Base-by-base conservation (phyloP, 2,329 filamentous ascomycete genomes). In the Arachnopeziza araneosa region DNA sequence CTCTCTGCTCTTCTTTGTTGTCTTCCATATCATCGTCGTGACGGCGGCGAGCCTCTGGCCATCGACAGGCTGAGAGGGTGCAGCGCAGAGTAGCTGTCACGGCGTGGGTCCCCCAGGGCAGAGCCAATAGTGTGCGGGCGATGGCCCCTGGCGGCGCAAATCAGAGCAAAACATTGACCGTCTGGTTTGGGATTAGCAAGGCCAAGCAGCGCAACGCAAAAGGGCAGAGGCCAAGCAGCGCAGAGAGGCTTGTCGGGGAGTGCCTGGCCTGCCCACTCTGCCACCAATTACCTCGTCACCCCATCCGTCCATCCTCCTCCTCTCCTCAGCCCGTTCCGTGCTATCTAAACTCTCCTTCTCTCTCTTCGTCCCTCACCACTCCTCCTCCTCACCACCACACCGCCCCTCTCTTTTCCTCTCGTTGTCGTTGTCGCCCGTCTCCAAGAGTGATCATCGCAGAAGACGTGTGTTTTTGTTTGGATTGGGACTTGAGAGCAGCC, bases 331-430 rank as follows among this genome's bases (percentile, higher is more conserved):
- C 22, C 49, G 19, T 23, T 19, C 22, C 19, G 21, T 52, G 19
- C 60, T 61, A 54, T 66, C 55, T 57, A 52, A 60, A 64, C 62
- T 66, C 60, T 62, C 55, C 61, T 58, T 60, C 57, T 59, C 55
- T 56, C 30, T 61, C 62, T 57, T 59, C 56, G 59, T 58, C 56
- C 57, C 54, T 60, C 58, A 56, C 57, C 56, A 52, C 60, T 52
- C 57, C 5, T 30, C 9, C 55, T 58, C 26, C 57, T 53, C 24
- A 9, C 21, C 52, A 57, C 32, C 56, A 63, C 66, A 64, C 65
- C 64, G 60, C 63, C 61, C 60, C 58, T 64, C 59, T 63, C 58
- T 63, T 59, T 56, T 56, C 57, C 63, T 64, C 50, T 61, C 53
- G 54, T 63, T 58, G 59, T 63, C 56, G 50, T 52, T 17, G 50